These are phyloP conservation scores for Raffaelea deltoideospora DNA, from an alignment of 2,329 filamentous ascomycete genomes.

Conservation along the genomic window DNA sequence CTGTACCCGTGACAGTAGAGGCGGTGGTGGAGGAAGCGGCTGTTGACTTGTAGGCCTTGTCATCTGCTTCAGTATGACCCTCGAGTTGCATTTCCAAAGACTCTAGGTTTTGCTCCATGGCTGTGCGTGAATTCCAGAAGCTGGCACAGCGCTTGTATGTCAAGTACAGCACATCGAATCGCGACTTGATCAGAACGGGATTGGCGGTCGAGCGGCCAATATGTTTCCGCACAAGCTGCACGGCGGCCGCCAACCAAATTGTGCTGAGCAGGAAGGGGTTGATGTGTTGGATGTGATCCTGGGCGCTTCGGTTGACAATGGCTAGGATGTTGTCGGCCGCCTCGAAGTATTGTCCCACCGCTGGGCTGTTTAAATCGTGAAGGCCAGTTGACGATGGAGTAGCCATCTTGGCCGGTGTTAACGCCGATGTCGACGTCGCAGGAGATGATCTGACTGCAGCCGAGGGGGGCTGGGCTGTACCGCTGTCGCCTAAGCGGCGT, in stretches of 20 bases:
- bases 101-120: conserved; percentile 4
- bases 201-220: background rate
- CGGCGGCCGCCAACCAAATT: conserved; percentile 1
- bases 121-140: conserved; percentile 2
- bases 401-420: background rate
- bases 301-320: conserved; percentile 3
- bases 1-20: background rate
- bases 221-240: conserved; percentile 1
- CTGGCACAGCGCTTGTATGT: conserved; percentile 2
- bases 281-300: conserved; percentile 2
- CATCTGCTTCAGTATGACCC: background rate
- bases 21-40: background rate
- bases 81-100: conserved; percentile 1
- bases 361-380: background rate
- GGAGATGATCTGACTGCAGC: too few relatives aligned
- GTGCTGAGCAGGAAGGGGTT: conserved; percentile 2
- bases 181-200: conserved; percentile 2
- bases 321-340: conserved; percentile 3
- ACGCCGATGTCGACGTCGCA: too few relatives aligned
- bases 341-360: conserved; percentile 2
- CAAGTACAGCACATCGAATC: conserved; percentile 3
- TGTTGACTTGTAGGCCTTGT: background rate
- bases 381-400: background rate
- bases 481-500: too few relatives aligned
- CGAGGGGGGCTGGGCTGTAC: too few relatives aligned